phyloP scores from a whole-genome alignment of 306 rosid species.

The Purshia tridentata region DNA sequence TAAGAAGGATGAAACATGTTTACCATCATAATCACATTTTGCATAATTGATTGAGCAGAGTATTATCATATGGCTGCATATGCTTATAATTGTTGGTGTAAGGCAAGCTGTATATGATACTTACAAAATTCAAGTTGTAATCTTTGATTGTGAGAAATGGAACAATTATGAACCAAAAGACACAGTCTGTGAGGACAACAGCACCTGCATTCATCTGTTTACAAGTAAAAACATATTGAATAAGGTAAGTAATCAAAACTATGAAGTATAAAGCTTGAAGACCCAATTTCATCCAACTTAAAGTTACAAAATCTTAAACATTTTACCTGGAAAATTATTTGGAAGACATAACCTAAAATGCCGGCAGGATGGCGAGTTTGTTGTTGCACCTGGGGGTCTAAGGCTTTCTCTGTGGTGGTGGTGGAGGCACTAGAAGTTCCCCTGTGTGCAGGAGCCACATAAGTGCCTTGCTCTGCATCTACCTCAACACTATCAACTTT shows the following conservation, averaged over 20 bases:
- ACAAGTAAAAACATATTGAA: slow-evolving; percentile 10
- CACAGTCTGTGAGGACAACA: slow-evolving; percentile 84
- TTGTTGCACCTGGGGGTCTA: slow-evolving; percentile 33
- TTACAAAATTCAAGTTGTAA: slow-evolving; percentile 78
- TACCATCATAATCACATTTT: slow-evolving; percentile 7
- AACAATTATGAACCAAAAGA: slow-evolving; percentile 84
- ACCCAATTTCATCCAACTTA: neutral
- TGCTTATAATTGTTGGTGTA: no score
- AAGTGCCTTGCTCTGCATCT: slow-evolving; percentile 67
- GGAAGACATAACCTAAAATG: slow-evolving; percentile 70
- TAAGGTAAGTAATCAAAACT: neutral
- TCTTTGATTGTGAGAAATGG: slow-evolving; percentile 82
- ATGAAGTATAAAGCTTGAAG: neutral
- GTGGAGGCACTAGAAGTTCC: slow-evolving; percentile 29
- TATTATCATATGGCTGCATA: neutral
- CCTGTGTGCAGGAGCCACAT: slow-evolving; percentile 34
- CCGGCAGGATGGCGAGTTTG: slow-evolving; percentile 67
- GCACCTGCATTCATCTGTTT: slow-evolving; percentile 97
- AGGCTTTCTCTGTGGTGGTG: slow-evolving; percentile 37
- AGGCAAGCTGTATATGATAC: slow-evolving; percentile 15
- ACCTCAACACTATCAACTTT: slow-evolving; percentile 72
- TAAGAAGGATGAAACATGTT: slow-evolving; percentile 15
- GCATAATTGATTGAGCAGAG: neutral
- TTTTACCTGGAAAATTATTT: slow-evolving; percentile 81
- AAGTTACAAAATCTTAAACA: neutral